Conservation (phyloP, 2,329 filamentous ascomycete species). For the Clathrospora elynae region DNA sequence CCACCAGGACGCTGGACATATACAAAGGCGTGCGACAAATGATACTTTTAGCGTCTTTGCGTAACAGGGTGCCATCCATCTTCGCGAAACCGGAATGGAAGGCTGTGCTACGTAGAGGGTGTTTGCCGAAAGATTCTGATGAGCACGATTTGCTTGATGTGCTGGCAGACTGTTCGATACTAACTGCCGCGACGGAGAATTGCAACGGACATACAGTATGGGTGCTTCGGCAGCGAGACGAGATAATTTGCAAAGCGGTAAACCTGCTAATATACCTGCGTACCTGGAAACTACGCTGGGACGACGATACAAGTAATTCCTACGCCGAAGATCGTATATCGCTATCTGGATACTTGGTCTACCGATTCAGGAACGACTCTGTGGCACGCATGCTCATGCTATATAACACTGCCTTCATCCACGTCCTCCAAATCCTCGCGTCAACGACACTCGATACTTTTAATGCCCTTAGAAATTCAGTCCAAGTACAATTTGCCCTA, state of each 20-base stretch:
- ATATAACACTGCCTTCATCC: conserved; percentile 37
- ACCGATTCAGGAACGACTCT: conserved; percentile 9
- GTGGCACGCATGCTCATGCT: conserved; percentile 31
- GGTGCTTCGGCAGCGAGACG: neutral
- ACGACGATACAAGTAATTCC: conserved; percentile 8
- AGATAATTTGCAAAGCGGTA: neutral
- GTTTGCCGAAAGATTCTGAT: conserved; percentile 17
- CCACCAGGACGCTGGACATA: conserved; percentile 20
- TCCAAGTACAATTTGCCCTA: neutral
- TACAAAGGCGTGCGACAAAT: conserved; percentile 33
- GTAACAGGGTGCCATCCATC: conserved; percentile 28
- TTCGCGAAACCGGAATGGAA: conserved; percentile 37
- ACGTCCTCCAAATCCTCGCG: conserved; percentile 28
- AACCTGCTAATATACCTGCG: conserved; percentile 4
- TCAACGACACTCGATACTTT: too few relatives aligned
- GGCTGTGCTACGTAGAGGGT: conserved; percentile 16
- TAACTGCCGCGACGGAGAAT: conserved; percentile 26
- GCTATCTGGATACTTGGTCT: neutral
- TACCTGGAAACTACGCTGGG: conserved; percentile 19
- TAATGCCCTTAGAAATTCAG: neutral
- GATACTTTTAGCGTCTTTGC: conserved; percentile 30
- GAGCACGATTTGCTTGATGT: conserved; percentile 37
- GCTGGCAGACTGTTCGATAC: conserved; percentile 37
- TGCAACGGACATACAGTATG: too few relatives aligned
- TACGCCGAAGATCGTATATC: neutral